Conservation (phyloP, 2,329 filamentous ascomycete species). For the Hymenoscyphus fraxineus region DNA sequence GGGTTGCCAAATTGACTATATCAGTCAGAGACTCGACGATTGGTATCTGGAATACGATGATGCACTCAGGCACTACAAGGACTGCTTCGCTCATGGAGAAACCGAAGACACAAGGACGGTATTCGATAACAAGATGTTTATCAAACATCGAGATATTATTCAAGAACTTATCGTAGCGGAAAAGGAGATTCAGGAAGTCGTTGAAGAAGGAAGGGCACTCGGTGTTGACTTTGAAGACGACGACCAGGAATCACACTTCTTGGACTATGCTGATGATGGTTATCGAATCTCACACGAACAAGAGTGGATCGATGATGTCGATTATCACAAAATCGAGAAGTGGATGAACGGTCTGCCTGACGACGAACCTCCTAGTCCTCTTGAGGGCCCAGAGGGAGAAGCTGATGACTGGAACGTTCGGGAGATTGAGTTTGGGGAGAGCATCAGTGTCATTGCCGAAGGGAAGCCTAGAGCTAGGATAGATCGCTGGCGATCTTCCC, state of each 20-base stretch:
- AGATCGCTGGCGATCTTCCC: constrained; percentile 14
- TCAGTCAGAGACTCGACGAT: constrained; percentile 13
- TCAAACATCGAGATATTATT: constrained; percentile 6
- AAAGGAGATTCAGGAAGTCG: constrained; percentile 8
- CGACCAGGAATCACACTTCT: constrained; percentile 20
- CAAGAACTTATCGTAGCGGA: constrained; percentile 14
- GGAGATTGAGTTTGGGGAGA: constrained; percentile 14
- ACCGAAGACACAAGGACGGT: constrained; percentile 9
- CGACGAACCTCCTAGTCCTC: not conserved
- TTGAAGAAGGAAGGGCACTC: constrained; percentile 4
- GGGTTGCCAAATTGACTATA: constrained; percentile 4
- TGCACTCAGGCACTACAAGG: constrained; percentile 7
- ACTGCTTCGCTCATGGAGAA: not conserved
- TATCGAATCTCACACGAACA: constrained; percentile 21
- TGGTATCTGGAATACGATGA: constrained; percentile 14
- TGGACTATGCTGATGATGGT: constrained; percentile 18
- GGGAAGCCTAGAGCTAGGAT: constrained; percentile 14
- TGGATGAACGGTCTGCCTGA: constrained; percentile 19
- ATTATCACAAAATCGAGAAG: constrained; percentile 17
- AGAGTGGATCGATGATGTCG: constrained; percentile 12
- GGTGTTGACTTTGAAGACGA: constrained; percentile 8
- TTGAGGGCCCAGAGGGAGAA: not conserved
- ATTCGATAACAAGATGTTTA: constrained; percentile 18
- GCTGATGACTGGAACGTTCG: constrained; percentile 16
- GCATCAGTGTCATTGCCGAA: constrained; percentile 17